Base-by-base conservation (phyloP, 2,329 filamentous ascomycete species). In the Talaromyces sp. region DNA sequence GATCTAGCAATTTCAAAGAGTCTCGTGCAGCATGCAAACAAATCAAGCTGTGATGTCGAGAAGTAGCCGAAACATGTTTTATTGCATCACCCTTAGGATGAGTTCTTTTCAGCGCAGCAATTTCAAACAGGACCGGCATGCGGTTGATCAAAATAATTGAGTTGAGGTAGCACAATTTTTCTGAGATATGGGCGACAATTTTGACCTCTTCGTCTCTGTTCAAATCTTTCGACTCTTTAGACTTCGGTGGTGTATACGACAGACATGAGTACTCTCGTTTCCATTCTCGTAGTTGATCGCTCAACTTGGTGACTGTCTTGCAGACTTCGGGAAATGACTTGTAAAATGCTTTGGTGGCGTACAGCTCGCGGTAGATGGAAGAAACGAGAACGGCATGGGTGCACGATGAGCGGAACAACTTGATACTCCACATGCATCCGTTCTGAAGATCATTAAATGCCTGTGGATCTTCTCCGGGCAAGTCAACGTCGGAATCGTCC, bases 101-200 rank as follows among this genome's bases (percentile, higher is more conserved):
- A 92, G 90, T 19, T 19, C 53, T 25, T 51, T 45, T 62, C 60
- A 47, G 54, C 11, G 36, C 34, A 3, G 45, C 59, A n/a, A 66
- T 56, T 34, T 93, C 93, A 74, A 96, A 91, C 71, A 97, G 91
- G 40, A 97, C 88, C 51, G 92, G 95, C 91, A 98, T 96, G 58
- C 94, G 91, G 77, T 98, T 94, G 68, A 97, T 96, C 1, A 95
- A 97, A 1, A 93, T 97, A 61, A 97, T 79, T 70, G 93, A 96
- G 78, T 98, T 97, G 82, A 97, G 97, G 78, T 98, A 98, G 3
- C 92, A 89, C 72, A 98, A 93, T 75, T 97, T 93, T 65, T 97
- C 81, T 75, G 96, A 92, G 68, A 96, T 92, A 51, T 97, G 87
- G 68, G 97, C 93, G 58, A 98, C 83, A 22, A 97, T 92, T 17